Evolutionary conservation across 495 filamentous ascomycete genomes (phyloP).

Genomic region (Aspergillus carlsbadensis): DNA sequence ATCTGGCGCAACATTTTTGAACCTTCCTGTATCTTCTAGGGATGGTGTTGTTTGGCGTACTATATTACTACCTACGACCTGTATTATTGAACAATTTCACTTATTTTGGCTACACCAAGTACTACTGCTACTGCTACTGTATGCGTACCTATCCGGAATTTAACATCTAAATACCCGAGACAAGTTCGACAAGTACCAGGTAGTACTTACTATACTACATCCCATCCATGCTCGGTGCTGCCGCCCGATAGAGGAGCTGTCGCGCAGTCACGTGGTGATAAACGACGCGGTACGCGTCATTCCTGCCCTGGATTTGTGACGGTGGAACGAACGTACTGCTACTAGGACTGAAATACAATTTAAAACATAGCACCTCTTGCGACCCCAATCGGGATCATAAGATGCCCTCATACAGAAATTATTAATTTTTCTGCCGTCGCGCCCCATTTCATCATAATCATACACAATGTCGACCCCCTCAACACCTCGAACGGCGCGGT

Average conservation of each 20-base stretch:
- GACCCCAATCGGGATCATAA: background rate
- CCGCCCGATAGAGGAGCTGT: too few species aligned
- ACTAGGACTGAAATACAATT: too few species aligned
- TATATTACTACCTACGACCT: background rate
- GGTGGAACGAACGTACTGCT: background rate
- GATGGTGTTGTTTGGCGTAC: conserved; percentile 19
- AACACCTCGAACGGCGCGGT: conserved; percentile 45
- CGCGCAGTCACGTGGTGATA: conserved; percentile 19
- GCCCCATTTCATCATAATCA: background rate
- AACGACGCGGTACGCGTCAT: conserved; percentile 20
- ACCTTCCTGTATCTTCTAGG: conserved; percentile 15
- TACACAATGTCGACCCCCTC: conserved; percentile 39
- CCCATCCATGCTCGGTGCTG: too few species aligned
- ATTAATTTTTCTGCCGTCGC: background rate
- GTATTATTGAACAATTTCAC: conserved; percentile 10
- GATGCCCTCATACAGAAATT: background rate
- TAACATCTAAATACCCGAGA: too few species aligned
- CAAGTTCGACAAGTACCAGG: too few species aligned
- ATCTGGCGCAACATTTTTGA: conserved; percentile 15
- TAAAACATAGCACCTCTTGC: background rate
- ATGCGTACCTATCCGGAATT: too few species aligned
- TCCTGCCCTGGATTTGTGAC: conserved; percentile 17
- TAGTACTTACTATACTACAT: too few species aligned
- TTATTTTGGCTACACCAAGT: background rate
- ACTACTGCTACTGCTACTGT: background rate